phyloP scores from a whole-genome alignment of 2,329 filamentous ascomycete genomes.

The Trichoderma citrinoviride region DNA sequence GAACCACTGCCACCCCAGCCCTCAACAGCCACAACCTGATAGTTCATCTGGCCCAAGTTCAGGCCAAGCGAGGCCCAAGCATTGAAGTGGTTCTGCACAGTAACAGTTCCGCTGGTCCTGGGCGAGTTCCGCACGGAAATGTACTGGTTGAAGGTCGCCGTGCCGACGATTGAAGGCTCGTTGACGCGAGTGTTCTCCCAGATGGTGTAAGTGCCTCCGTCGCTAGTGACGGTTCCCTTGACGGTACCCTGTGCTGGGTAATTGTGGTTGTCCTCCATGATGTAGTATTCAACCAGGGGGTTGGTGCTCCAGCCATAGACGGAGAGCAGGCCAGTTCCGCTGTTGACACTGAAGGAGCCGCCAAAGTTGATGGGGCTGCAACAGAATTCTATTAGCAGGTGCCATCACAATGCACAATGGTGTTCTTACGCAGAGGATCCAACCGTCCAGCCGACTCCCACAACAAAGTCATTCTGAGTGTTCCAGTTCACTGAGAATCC shows the following conservation, averaged over 20 bases:
- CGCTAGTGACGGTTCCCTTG: slow-evolving; percentile 36
- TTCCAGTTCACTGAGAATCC: slow-evolving; percentile 24
- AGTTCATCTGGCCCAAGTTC: slow-evolving; percentile 48
- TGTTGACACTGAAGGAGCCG: slow-evolving; percentile 20
- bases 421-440: slow-evolving; percentile 15
- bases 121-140: slow-evolving; percentile 17
- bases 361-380: slow-evolving; percentile 6
- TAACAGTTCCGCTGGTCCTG: slow-evolving; percentile 38
- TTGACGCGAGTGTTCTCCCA: slow-evolving; percentile 39
- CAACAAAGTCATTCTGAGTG: slow-evolving; percentile 25
- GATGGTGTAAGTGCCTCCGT: slow-evolving; percentile 41
- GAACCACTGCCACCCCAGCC: slow-evolving; percentile 51
- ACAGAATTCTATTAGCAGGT: background rate
- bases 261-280: slow-evolving; percentile 39
- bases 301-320: slow-evolving; percentile 40
- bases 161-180: slow-evolving; percentile 49
- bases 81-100: slow-evolving; percentile 49
- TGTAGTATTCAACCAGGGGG: slow-evolving; percentile 40
- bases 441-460: slow-evolving; percentile 23
- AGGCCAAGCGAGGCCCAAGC: slow-evolving; percentile 46
- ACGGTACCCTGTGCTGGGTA: slow-evolving; percentile 36
- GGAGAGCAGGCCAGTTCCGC: slow-evolving; percentile 38
- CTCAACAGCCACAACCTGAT: slow-evolving; percentile 55
- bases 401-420: background rate
- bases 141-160: slow-evolving; percentile 51